Evolutionary conservation across 768 basidiomycete genomes (phyloP).

Genomic region (Flagelloscypha sp.): DNA sequence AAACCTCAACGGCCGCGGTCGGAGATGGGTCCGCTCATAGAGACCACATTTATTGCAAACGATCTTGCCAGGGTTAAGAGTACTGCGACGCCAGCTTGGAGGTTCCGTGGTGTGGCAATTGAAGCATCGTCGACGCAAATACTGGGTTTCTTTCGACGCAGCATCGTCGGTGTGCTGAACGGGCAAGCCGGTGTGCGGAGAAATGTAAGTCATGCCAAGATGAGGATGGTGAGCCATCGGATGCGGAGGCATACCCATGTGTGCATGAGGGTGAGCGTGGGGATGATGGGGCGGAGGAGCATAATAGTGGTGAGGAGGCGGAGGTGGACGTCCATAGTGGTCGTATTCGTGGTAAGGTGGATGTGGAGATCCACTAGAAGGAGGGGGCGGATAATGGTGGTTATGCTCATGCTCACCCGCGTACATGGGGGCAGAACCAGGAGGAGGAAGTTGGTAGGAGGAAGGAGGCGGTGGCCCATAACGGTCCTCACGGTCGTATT

Average conservation of each 20-base stretch:
- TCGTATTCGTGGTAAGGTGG: constrained; percentile 22
- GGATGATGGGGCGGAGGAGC: constrained; percentile 18
- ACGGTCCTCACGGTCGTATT: constrained; percentile 55
- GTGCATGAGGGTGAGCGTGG: constrained; percentile 20
- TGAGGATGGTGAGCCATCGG: constrained; percentile 21
- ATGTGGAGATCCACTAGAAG: constrained; percentile 22
- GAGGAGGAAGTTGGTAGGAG: constrained; percentile 29
- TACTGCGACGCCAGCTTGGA: constrained; percentile 80
- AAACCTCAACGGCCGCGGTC: constrained; percentile 76
- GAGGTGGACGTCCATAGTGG: constrained; percentile 26
- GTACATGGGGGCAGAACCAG: constrained; percentile 23
- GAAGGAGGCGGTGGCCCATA: constrained; percentile 36
- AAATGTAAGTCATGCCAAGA: constrained; percentile 24
- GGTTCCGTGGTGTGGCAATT: constrained; percentile 92
- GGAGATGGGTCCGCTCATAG: constrained; percentile 82
- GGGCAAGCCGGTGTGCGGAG: constrained; percentile 42
- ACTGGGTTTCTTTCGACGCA: constrained; percentile 85
- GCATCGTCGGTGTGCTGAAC: constrained; percentile 90
- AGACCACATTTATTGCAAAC: constrained; percentile 93
- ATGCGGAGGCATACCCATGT: constrained; percentile 30
- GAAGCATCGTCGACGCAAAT: constrained; percentile 79
- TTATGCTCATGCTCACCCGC: constrained; percentile 17
- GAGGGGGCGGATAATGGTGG: constrained; percentile 6
- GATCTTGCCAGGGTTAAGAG: constrained; percentile 86
- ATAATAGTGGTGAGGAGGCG: constrained; percentile 29